phyloP scores from a whole-genome alignment of 768 basidiomycete species.

The Boletus barrowsii region DNA sequence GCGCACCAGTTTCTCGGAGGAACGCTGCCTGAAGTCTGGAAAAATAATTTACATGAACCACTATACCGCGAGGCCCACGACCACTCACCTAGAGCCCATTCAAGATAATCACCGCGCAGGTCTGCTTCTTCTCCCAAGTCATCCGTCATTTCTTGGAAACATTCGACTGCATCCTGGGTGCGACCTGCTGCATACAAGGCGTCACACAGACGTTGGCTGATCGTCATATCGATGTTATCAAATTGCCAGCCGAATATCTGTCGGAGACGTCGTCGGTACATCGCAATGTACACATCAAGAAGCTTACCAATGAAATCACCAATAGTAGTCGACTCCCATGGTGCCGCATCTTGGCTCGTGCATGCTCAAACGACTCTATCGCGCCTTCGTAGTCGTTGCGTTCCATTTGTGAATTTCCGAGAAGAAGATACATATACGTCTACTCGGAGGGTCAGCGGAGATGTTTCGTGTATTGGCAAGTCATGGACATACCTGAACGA shows the following conservation, averaged over 20 bases:
- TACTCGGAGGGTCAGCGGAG: neutral
- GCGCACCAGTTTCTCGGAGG: too few relatives aligned
- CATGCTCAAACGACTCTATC: neutral
- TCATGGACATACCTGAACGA: neutral
- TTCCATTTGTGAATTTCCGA: neutral
- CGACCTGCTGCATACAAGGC: neutral
- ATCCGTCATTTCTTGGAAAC: neutral
- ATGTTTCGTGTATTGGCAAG: neutral
- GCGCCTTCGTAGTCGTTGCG: neutral
- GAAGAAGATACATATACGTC: neutral
- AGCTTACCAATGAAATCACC: neutral
- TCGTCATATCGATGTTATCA: neutral
- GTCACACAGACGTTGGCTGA: neutral
- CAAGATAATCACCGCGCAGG: neutral
- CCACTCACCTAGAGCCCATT: neutral
- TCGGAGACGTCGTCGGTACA: neutral
- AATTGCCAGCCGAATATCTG: neutral
- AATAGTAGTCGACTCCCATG: neutral
- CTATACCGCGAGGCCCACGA: neutral
- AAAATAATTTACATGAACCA: neutral
- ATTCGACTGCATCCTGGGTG: neutral
- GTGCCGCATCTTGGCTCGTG: neutral
- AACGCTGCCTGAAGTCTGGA: neutral
- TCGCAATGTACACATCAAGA: neutral
- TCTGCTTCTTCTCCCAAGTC: neutral